phyloP scores from a whole-genome alignment of 2,329 filamentous ascomycete genomes.

The Penicillium vulpinum region DNA sequence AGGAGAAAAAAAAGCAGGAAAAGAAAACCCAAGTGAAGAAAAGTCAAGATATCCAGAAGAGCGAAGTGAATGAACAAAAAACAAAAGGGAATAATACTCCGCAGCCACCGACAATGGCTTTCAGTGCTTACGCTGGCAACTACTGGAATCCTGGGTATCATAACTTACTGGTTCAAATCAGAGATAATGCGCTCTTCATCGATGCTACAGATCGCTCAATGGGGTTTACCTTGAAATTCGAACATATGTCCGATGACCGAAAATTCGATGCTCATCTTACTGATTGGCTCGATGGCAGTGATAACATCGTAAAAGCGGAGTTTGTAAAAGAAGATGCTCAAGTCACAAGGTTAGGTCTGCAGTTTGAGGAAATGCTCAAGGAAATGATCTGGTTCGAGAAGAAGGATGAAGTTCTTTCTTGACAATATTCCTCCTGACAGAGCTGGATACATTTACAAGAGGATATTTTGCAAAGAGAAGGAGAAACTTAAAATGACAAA shows the following conservation, averaged over 20 bases:
- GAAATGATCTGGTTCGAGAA: neutral
- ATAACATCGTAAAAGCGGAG: neutral
- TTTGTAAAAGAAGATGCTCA: neutral
- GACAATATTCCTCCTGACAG: neutral
- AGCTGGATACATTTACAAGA: neutral
- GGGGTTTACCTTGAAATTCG: constrained; percentile 32
- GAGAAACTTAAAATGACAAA: neutral
- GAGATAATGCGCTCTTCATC: constrained; percentile 30
- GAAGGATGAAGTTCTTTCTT: neutral
- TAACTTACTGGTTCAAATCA: constrained; percentile 25
- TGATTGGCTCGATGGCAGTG: neutral
- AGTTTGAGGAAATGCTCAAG: neutral
- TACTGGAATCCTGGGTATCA: constrained; percentile 32
- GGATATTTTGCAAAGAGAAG: neutral
- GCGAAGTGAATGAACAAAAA: neutral
- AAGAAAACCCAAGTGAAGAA: neutral
- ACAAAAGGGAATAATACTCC: neutral
- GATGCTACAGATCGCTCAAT: constrained; percentile 36
- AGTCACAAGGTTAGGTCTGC: neutral
- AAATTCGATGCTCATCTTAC: neutral
- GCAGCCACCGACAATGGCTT: constrained; percentile 14
- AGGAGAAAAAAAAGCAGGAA: neutral
- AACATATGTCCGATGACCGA: constrained; percentile 20
- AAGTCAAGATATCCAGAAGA: neutral
- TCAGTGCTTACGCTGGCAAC: constrained; percentile 24